Conservation (phyloP, 495 filamentous ascomycete genomes). For the Aspergillus bridgeri region DNA sequence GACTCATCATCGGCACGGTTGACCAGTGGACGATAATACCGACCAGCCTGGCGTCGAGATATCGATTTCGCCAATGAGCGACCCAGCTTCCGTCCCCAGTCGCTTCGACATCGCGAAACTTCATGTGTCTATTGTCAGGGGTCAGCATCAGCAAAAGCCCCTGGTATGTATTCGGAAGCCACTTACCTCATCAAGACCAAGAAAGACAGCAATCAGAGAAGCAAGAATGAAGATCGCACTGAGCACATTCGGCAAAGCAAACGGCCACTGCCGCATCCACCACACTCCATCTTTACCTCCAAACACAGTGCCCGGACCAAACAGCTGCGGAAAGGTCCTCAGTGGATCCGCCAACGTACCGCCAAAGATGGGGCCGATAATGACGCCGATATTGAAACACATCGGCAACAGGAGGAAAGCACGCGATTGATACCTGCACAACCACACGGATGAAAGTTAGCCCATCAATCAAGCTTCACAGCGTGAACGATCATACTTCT, state of each 20-base stretch:
- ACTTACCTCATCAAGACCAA: slow-evolving; percentile 59
- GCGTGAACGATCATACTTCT: slow-evolving; percentile 44
- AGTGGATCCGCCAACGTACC: slow-evolving; percentile 72
- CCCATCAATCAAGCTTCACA: background rate
- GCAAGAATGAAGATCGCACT: slow-evolving; percentile 52
- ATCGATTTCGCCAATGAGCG: slow-evolving; percentile 36
- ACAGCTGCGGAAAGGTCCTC: slow-evolving; percentile 58
- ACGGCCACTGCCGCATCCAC: slow-evolving; percentile 62
- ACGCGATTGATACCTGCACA: slow-evolving; percentile 59
- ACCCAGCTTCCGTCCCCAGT: slow-evolving; percentile 50
- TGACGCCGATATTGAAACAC: slow-evolving; percentile 73
- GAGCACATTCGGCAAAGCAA: slow-evolving; percentile 60
- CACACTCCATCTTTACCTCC: slow-evolving; percentile 50
- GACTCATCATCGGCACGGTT: slow-evolving; percentile 29
- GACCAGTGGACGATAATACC: slow-evolving; percentile 29
- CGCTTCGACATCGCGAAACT: slow-evolving; percentile 38
- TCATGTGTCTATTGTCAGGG: slow-evolving; percentile 44
- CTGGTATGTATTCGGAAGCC: background rate
- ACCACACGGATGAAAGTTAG: background rate
- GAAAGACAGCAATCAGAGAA: slow-evolving; percentile 46
- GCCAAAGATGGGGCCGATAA: slow-evolving; percentile 62
- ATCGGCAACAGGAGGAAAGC: slow-evolving; percentile 80
- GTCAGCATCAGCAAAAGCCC: slow-evolving; percentile 10
- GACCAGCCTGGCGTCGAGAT: slow-evolving; percentile 18
- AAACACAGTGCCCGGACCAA: slow-evolving; percentile 55